Base-by-base conservation (phyloP, 2,329 filamentous ascomycete species). In the Emergomyces orientalis region DNA sequence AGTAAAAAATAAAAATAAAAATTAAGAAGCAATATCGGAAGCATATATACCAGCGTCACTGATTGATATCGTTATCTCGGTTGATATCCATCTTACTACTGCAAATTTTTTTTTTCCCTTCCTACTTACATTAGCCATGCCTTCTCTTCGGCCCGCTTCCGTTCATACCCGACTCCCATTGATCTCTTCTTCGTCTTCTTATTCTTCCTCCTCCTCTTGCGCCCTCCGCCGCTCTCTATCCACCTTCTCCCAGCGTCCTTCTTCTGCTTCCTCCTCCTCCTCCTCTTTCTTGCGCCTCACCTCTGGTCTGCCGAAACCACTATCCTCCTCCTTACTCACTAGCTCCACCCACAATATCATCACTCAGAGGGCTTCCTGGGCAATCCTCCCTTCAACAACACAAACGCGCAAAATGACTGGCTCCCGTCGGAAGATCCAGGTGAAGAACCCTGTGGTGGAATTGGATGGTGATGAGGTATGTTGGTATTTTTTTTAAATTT, bases 391-490 rank as follows among this genome's bases (percentile, higher is more conserved):
- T 58, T 49, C 45, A 49, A 47, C 64, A 3, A 41, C 61, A 62
- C 73, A 79, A 67, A 71, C 70, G 61, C 77, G 80, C 75, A 81
- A 72, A 62, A 80, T 80, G 75, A 73, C 78, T 62, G 63, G 67
- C 22, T 73, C 73, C 64, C 72, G 82, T 71, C 81, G 84, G 74
- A 99, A 97, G 88, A 97, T 97, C 85, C 94, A 96, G 86, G 94
- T 99, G 82, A 92, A 96, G 87, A 97, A 96, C 80, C 94, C 94
- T 69, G 88, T 99, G 76, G 94, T 99, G 77, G 94, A 97, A 82
- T 86, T 97, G 72, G 93, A 97, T 77, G 93, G 93, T 73, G 85
- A 88, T 77, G 86, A 88, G 75, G 76, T 77, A 75, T 64, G 73
- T 65, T 65, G 41, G 43, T 66, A 39, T 25, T 8, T 22, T 9